Base-by-base conservation (phyloP, 768 basidiomycete genomes). In the Boletus sensibilis region DNA sequence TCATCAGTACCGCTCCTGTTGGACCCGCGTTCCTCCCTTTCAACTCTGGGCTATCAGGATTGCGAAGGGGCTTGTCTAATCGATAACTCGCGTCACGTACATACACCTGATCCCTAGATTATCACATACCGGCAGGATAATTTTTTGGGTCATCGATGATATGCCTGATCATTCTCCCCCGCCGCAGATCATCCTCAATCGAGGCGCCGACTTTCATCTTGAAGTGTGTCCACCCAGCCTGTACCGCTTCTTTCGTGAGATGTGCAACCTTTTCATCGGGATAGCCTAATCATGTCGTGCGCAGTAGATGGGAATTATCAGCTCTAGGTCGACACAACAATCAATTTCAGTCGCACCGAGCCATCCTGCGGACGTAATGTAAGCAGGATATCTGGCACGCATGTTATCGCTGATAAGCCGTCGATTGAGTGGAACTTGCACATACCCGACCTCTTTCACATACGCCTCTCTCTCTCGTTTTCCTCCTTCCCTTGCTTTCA, bases 191-290 rank as follows among this genome's bases (percentile, higher is more conserved):
- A 67, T 87, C 84, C 29, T 84, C 82, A 50, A 82, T 79, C 73
- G 91, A 82, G 21, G 88, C 86, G 41, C 94, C 94, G 60, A 97
- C 94, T 75, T 98, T 97, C 86, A 96, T 92, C 77, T 97, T 97
- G 83, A 97, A 96, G 76, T 95, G 92, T 73, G 91, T 97, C 84
- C 95, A 97, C 21, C 94, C 95, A 34, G 81, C 82, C 9, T 78
- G 72, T 46, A 97, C 78, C n/a, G 92, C 90, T 64, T 92, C 91
- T 64, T 85, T 85, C 11, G 91, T 94, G 39, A 98, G 80, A 3
- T 83, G 80, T 1, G 83, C 81, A 45, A 96, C 85, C 67, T 96
- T 96, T 68, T 94, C 93, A 70, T 97, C 94, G 31, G 82, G 82
- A 75, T 96, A 97, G 1, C 92, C 88, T 83, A 20, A 42, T 44